These are phyloP conservation scores for Globisporangium apiculatum DNA, from an alignment of 352 stramenopile species.

Conservation along the genomic window DNA sequence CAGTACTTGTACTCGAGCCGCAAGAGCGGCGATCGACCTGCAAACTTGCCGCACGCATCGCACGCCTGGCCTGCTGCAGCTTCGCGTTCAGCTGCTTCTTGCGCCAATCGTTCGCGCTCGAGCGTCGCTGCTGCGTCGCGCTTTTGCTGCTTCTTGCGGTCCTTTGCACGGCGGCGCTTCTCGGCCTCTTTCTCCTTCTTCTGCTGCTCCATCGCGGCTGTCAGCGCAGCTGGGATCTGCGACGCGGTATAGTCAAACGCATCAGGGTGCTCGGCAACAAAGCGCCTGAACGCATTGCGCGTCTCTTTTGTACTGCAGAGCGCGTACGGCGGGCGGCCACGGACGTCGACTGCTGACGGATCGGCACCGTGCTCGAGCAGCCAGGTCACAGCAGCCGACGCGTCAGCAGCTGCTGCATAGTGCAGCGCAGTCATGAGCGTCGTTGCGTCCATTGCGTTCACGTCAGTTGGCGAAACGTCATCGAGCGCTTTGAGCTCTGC, in stretches of 20 bases:
- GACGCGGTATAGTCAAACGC: constrained; percentile 65
- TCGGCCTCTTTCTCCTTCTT: constrained; percentile 84
- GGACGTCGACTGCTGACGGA: constrained; percentile 76
- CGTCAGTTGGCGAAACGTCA: constrained; percentile 15
- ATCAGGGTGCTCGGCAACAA: constrained; percentile 75
- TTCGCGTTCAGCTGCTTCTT: constrained; percentile 65
- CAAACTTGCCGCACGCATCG: constrained; percentile 75
- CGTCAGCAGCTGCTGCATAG: constrained; percentile 47
- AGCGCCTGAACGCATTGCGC: constrained; percentile 89
- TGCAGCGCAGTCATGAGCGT: constrained; percentile 78
- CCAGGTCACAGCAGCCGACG: constrained; percentile 41
- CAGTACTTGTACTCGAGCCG: constrained; percentile 93
- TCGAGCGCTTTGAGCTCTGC: constrained; percentile 29
- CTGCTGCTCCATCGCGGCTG: constrained; percentile 76
- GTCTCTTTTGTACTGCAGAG: constrained; percentile 83
- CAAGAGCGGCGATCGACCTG: constrained; percentile 84
- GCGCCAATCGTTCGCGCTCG: constrained; percentile 50
- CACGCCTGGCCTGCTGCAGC: constrained; percentile 67
- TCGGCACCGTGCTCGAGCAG: constrained; percentile 83
- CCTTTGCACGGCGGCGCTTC: constrained; percentile 80
- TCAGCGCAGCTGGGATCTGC: constrained; percentile 70
- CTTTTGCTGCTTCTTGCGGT: constrained; percentile 91
- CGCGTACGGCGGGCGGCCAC: constrained; percentile 85
- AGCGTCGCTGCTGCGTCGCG: constrained; percentile 62
- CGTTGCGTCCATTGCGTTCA: constrained; percentile 48